phyloP scores from a whole-genome alignment of 257 asterid species.

The Ballota nigra region DNA sequence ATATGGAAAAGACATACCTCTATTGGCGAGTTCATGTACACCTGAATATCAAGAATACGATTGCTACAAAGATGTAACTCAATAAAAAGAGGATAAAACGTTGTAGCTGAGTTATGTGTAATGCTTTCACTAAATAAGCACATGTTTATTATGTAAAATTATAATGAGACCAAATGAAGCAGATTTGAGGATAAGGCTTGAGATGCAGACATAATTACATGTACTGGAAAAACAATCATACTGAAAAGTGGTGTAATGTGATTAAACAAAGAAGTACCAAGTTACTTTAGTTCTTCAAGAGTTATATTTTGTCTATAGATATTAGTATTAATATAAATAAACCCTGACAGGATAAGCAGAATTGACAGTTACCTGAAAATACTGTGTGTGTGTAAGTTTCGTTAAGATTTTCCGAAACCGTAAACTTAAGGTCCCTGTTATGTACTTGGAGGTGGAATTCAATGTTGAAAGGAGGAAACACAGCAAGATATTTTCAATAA shows the following conservation, averaged over 20 bases:
- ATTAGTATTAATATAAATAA: neutral
- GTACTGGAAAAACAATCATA: neutral
- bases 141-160: neutral
- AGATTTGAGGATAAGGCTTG: constrained; percentile 14
- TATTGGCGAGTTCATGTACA: neutral
- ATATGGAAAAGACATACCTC: constrained; percentile 3
- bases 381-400: constrained; percentile 77
- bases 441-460: constrained; percentile 85
- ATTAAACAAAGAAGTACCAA: neutral
- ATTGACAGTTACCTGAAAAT: constrained; percentile 77
- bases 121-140: constrained; percentile 10
- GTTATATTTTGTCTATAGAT: neutral
- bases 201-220: neutral
- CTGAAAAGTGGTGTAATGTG: neutral
- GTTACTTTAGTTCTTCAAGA: constrained; percentile 3
- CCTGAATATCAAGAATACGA: constrained; percentile 19
- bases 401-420: constrained; percentile 89
- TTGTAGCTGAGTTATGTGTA: constrained; percentile 8
- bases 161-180: constrained; percentile 4
- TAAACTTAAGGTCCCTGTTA: constrained; percentile 88
- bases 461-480: constrained; percentile 90
- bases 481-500: constrained; percentile 79
- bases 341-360: constrained; percentile 21
- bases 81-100: neutral
- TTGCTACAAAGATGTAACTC: constrained; percentile 11